These are phyloP conservation scores for Elsinoe australis DNA, from an alignment of 2,329 filamentous ascomycete species.

Conservation along the genomic window DNA sequence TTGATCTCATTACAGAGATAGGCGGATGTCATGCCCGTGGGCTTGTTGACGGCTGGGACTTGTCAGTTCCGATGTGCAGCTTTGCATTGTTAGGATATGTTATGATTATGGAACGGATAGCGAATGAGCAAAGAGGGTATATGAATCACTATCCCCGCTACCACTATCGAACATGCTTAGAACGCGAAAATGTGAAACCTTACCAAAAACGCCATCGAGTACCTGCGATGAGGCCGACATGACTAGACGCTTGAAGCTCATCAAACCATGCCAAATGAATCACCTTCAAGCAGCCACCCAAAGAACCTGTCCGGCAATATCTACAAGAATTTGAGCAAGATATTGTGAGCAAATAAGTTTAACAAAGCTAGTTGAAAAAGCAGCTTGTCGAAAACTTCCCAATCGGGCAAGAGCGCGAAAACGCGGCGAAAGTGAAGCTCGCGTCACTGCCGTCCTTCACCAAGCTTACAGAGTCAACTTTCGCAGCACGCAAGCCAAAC, in stretches of 20 bases:
- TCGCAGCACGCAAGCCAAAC: no score
- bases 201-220: conserved; percentile 57
- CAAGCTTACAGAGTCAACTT: no score
- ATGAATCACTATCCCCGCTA: no score
- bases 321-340: no score
- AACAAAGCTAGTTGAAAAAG: conserved; percentile 4
- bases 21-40: conserved; percentile 75
- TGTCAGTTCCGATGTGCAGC: no score
- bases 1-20: conserved; percentile 87
- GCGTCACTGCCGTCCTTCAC: no score
- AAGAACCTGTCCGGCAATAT: no score
- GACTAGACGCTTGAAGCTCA: conserved; percentile 10
- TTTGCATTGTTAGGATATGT: no score
- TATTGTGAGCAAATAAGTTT: neutral
- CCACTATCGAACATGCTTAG: no score
- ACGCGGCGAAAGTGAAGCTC: neutral
- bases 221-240: conserved; percentile 22
- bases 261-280: conserved; percentile 18
- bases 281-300: no score
- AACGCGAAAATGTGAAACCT: conserved; percentile 20
- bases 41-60: conserved; percentile 78
- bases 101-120: no score
- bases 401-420: neutral
- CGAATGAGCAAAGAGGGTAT: no score
- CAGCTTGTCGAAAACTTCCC: conserved; percentile 10